Conservation (phyloP, 164 flowering plant genomes). For the Sextonia rubra region DNA sequence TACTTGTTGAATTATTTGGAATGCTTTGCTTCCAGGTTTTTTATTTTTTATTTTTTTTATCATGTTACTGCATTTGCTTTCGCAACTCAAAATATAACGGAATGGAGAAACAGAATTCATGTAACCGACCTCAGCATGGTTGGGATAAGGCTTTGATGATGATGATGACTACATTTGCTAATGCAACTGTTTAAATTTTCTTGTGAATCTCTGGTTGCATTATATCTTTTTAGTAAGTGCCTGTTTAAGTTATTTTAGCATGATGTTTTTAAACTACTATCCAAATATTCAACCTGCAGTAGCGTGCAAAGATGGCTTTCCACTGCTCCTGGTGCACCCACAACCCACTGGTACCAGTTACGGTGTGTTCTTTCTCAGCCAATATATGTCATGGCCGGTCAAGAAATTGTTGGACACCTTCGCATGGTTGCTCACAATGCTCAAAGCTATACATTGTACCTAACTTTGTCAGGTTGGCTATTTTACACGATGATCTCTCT, state of each 20-base stretch:
- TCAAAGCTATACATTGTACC: constrained; percentile 87
- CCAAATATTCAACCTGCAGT: constrained; percentile 34
- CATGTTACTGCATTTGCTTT: background rate
- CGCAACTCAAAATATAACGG: no score
- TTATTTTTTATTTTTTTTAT: no score
- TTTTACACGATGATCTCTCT: background rate
- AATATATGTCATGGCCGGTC: constrained; percentile 96
- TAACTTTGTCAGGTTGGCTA: constrained; percentile 72
- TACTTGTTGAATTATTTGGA: background rate
- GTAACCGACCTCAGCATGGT: no score
- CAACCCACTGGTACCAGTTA: constrained; percentile 98
- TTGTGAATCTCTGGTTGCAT: background rate
- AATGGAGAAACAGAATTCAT: no score
- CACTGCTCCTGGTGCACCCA: constrained; percentile 95
- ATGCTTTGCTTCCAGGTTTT: background rate
- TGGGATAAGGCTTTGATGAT: no score
- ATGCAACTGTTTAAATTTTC: background rate
- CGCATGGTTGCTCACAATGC: constrained; percentile 91
- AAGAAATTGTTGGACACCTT: constrained; percentile 83
- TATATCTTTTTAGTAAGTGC: background rate
- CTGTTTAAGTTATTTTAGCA: background rate
- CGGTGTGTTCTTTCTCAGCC: constrained; percentile 96
- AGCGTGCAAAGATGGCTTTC: constrained; percentile 88
- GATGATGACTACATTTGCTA: no score
- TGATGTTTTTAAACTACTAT: background rate